phyloP scores from a whole-genome alignment of 768 basidiomycete species.

The Mycena sanguinolenta region DNA sequence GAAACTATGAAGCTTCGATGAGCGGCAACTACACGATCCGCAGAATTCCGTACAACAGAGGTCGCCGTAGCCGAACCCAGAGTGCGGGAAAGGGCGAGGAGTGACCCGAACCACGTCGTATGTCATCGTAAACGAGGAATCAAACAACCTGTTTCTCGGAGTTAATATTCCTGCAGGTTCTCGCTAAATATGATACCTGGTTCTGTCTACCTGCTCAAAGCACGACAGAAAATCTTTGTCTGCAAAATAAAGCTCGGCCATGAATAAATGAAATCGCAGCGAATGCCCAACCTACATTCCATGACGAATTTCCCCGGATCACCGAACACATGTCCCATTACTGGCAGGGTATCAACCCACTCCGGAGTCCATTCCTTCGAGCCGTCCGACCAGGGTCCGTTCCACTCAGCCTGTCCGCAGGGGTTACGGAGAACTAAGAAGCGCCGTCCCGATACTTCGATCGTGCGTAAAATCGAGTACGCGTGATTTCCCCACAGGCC shows the following conservation, averaged over 20 bases:
- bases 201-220: slow-evolving; percentile 32
- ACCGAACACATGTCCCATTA: slow-evolving; percentile 46
- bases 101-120: slow-evolving; percentile 29
- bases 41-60: slow-evolving; percentile 27
- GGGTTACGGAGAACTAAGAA: slow-evolving; percentile 50
- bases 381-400: slow-evolving; percentile 48
- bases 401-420: slow-evolving; percentile 46
- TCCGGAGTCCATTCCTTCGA: slow-evolving; percentile 48
- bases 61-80: slow-evolving; percentile 32
- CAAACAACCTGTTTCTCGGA: slow-evolving; percentile 26
- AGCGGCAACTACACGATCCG: not conserved
- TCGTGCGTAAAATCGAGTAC: slow-evolving; percentile 47
- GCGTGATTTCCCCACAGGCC: slow-evolving; percentile 42
- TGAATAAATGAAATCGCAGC: not conserved
- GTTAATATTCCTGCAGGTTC: not conserved
- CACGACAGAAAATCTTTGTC: slow-evolving; percentile 30
- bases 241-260: not conserved
- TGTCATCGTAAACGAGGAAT: slow-evolving; percentile 30
- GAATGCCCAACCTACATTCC: slow-evolving; percentile 38
- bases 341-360: slow-evolving; percentile 43
- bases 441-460: slow-evolving; percentile 45
- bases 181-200: slow-evolving; percentile 17
- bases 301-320: slow-evolving; percentile 49
- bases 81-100: slow-evolving; percentile 23
- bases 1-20: slow-evolving; percentile 38